Base-by-base conservation (phyloP, 2,329 filamentous ascomycete genomes). In the Clarireedia hainanense region DNA sequence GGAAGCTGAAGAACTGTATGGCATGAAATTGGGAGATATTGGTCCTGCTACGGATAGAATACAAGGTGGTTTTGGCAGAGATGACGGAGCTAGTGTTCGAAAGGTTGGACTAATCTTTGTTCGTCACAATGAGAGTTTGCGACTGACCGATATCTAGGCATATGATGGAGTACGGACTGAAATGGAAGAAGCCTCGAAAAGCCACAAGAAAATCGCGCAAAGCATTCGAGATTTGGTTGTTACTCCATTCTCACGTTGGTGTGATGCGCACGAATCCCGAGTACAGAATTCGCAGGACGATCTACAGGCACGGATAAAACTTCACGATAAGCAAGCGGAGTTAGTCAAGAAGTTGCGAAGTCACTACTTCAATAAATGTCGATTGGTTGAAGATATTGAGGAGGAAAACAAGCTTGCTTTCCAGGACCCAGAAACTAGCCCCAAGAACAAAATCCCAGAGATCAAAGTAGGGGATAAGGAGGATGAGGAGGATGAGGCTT, bases 401-500 rank as follows among this genome's bases (percentile, higher is more conserved):
- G 94, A 99, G 73, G 95, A 99, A 76, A 96, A 96, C 72, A 97
- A 99, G 74, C 80, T 99, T 55, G 94, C 91, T 40, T 99, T 99
- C 73, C 91, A 96, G 71, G 90, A 91, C 62, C 90, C 91, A 2
- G 81, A 86, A 65, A 76, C 71, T 36, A 91, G 87, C 70, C 86
- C 88, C 3, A 78, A 80, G 70, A 74, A 77, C 55, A 63, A 78
- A 60, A 87, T 90, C 42, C 88, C 89, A 46, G 91, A 91, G 68
- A 95, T 99, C 72, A 95, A 96, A 71, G 85, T 97, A 42, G 84
- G 88, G 20, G 79, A 86, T 47, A 81, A 83, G 61, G 77, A 80
- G 57, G 80, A 81, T 56, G 79, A 81, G 46, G 82, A 89, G n/a
- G 87, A 92, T n/a, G 83, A 89, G 62, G 80, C 89, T 4, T 83